These are phyloP conservation scores for Tremellales sp. DNA, from an alignment of 1,284 basidiomycete species.

Conservation along the genomic window DNA sequence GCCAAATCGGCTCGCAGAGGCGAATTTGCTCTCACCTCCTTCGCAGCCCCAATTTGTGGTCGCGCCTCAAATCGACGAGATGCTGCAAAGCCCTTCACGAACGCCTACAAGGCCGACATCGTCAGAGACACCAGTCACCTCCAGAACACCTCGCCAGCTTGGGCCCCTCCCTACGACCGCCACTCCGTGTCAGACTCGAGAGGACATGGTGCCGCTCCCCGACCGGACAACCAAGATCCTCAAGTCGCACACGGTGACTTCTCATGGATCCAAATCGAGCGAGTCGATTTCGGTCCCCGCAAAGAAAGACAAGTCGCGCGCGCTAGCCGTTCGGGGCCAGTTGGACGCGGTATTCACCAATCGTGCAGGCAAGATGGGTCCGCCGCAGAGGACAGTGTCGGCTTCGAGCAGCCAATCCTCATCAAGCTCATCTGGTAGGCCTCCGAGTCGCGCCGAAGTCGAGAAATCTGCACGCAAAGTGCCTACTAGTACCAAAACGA, in stretches of 20 bases:
- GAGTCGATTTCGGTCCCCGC: background rate
- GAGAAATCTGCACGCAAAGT: too few species aligned
- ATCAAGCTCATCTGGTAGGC: constrained; percentile 2
- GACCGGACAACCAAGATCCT: background rate
- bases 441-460: background rate
- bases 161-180: background rate
- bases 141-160: background rate
- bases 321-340: constrained; percentile 20
- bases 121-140: background rate
- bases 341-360: constrained; percentile 21
- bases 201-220: background rate
- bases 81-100: too few species aligned
- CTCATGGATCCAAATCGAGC: too few species aligned
- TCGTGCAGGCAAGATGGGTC: constrained; percentile 11
- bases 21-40: too few species aligned
- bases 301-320: constrained; percentile 3
- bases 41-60: too few species aligned
- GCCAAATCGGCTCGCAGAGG: constrained; percentile 8
- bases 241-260: background rate
- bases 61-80: too few species aligned
- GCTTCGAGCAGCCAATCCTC: constrained; percentile 5
- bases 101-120: background rate
- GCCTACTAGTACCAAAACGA: background rate
- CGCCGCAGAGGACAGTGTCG: constrained; percentile 18
- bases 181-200: background rate